Percentiles rank a stretch among this genome's conserved stretches.
Evolutionary conservation across 164 flowering plant species (phyloP).

Genomic region (Magnolia kwangsiensis): DNA sequence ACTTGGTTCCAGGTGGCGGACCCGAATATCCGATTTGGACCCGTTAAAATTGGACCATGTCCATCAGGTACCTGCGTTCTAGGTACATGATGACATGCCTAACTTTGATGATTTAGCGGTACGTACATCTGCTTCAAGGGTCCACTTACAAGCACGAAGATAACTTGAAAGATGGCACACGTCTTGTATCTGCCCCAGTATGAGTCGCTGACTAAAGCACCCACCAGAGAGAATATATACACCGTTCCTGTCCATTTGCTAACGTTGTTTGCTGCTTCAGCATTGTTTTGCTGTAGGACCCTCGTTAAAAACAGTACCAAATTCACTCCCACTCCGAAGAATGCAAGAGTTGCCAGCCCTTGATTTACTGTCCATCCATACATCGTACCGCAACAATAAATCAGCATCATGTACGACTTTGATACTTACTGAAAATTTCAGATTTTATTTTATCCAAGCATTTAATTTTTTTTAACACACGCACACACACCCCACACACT

Average conservation of each 20-base stretch:
- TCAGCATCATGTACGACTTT: no score
- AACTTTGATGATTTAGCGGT: background rate
- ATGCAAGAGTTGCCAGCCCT: slow-evolving; percentile 87
- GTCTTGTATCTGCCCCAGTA: slow-evolving; percentile 96
- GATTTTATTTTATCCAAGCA: no score
- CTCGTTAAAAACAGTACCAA: slow-evolving; percentile 82
- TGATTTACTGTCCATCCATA: slow-evolving; percentile 65
- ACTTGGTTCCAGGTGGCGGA: no score
- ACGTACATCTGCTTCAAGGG: background rate
- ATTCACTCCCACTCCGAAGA: slow-evolving; percentile 92
- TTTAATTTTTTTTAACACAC: no score
- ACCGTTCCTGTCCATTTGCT: slow-evolving; percentile 98
- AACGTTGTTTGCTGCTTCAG: slow-evolving; percentile 83
- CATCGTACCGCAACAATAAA: no score
- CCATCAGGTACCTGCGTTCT: background rate
- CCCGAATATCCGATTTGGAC: no score
- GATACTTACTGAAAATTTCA: background rate
- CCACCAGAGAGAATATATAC: slow-evolving; percentile 86
- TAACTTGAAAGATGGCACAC: slow-evolving; percentile 75
- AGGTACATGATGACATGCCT: background rate
- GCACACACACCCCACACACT: no score
- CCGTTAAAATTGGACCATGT: no score
- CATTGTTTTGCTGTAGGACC: slow-evolving; percentile 70
- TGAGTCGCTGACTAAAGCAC: slow-evolving; percentile 91
- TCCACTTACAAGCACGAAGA: slow-evolving; percentile 53